Evolutionary conservation across 2,329 filamentous ascomycete species (phyloP), one percentile per base, ranked within the genome.

Genomic region (Penicillium griseofulvum): DNA sequence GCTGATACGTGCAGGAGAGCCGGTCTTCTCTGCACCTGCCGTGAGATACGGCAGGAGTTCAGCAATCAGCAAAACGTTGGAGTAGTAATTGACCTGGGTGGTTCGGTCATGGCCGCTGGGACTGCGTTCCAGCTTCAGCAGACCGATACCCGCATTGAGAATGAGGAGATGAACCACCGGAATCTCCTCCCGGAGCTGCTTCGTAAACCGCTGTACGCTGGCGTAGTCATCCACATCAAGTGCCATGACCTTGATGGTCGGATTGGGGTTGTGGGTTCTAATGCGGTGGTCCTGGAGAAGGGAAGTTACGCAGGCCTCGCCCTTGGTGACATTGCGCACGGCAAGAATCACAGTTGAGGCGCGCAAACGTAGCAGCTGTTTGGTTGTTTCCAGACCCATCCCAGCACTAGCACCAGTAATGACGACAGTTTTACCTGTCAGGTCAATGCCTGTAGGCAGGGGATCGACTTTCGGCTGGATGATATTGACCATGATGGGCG

Each of bases 1-100:
- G 43, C 28, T 33, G 24, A 45, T 45, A 4, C 43, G 43, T 14
- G 28, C 43, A 11, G 43, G 17, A 33, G 14, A 45, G 29, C 43
- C 43, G 7, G 28, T 45, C 17, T 45, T 45, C 28, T 33, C 43
- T 5, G 43, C 43, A 16, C 43, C 28, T 5, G 28, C 17, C 29
- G 33, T 14, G 3, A 45, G 28, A 45, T 45, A 24, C 5, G 43
- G 43, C 28, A 45, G 17, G 17, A 45, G 28, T 12, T 33, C 43
- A 2, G 43, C 17, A 9, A 33, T 33, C 14, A 45, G n/a, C 17
- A 33, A 45, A 22, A 24, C 42, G 5, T 45, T 45, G 14, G 28
- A 33, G 17, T 45, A 45, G 52, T 69, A 69, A 33, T 70, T 71
- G 26, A 69, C 71, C 54, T 80, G 77, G 11, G 76, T 48, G 14